Evolutionary conservation across 2,329 filamentous ascomycete species (phyloP).

Genomic region (Sordariomycetes sp.): DNA sequence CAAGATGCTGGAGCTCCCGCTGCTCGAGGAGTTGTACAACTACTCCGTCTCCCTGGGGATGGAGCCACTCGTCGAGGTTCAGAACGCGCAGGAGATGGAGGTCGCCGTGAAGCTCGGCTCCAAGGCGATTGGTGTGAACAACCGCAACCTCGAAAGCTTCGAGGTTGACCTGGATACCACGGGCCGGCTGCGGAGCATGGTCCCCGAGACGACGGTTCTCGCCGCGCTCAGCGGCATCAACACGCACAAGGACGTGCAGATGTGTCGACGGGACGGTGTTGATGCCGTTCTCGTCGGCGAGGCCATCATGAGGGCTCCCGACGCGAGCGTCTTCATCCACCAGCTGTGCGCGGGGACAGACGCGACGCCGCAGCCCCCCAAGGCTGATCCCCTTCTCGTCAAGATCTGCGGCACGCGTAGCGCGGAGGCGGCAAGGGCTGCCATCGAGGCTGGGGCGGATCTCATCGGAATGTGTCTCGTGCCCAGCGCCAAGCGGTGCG

Average conservation of each 20-base stretch:
- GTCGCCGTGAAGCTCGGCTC: constrained; percentile 77
- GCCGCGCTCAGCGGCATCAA: constrained; percentile 94
- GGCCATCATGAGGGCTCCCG: constrained; percentile 82
- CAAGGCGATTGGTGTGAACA: constrained; percentile 94
- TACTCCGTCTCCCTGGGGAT: constrained; percentile 88
- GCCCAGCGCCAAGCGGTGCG: constrained; percentile 67
- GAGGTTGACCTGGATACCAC: constrained; percentile 93
- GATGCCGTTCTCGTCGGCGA: constrained; percentile 91
- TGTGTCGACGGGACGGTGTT: constrained; percentile 81
- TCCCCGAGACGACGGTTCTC: constrained; percentile 75
- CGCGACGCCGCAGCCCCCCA: constrained; percentile 20
- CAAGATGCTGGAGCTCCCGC: constrained; percentile 68
- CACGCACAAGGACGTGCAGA: constrained; percentile 74
- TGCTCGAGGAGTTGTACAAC: constrained; percentile 68
- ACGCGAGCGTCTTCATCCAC: constrained; percentile 74
- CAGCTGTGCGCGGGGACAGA: constrained; percentile 60
- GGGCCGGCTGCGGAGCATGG: constrained; percentile 75
- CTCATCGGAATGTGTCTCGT: constrained; percentile 90
- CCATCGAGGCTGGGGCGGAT: constrained; percentile 80
- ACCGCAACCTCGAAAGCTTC: constrained; percentile 91
- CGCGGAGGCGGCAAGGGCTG: constrained; percentile 66
- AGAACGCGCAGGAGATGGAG: constrained; percentile 87
- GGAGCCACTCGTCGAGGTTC: constrained; percentile 96
- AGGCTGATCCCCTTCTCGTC: constrained; percentile 50
- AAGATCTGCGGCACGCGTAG: constrained; percentile 94